A percentile compares a stretch with the other conserved stretches of the same genome.
phyloP scores from a whole-genome alignment of 208 protist species.

The Leptomonas seymouri region DNA sequence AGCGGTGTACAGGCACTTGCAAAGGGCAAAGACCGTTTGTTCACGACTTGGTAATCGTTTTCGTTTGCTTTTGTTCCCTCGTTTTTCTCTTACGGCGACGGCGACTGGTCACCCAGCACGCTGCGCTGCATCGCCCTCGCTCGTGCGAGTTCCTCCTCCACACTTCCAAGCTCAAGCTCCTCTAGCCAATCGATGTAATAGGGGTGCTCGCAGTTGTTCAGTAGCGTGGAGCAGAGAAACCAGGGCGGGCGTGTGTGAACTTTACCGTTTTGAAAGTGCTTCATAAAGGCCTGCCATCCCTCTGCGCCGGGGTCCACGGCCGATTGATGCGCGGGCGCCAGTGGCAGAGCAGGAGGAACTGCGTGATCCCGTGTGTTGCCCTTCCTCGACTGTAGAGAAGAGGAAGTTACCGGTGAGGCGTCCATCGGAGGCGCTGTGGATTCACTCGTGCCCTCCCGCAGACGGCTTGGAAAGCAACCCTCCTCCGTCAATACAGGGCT shows the following conservation, averaged over 20 bases:
- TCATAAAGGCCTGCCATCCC: conserved; percentile 15
- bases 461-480: too few species aligned
- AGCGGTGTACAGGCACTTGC: too few species aligned
- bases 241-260: conserved; percentile 80
- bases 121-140: conserved; percentile 18
- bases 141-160: conserved; percentile 50
- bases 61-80: conserved; percentile 6
- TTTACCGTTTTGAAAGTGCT: conserved; percentile 30
- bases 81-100: neutral
- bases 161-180: conserved; percentile 36
- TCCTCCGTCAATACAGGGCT: too few species aligned
- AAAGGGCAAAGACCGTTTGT: too few species aligned
- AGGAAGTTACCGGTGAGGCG: neutral
- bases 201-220: conserved; percentile 81
- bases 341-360: too few species aligned
- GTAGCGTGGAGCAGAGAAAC: conserved; percentile 51
- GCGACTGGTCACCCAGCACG: conserved; percentile 1
- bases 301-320: conserved; percentile 2
- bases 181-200: conserved; percentile 70
- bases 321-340: neutral
- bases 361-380: too few species aligned
- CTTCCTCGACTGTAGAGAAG: neutral
- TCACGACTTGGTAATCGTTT: too few species aligned
- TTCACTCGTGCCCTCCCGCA: too few species aligned
- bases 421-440: neutral